phyloP scores from a whole-genome alignment of 1,284 basidiomycete species.

The Sanghuangporus sanghuang region DNA sequence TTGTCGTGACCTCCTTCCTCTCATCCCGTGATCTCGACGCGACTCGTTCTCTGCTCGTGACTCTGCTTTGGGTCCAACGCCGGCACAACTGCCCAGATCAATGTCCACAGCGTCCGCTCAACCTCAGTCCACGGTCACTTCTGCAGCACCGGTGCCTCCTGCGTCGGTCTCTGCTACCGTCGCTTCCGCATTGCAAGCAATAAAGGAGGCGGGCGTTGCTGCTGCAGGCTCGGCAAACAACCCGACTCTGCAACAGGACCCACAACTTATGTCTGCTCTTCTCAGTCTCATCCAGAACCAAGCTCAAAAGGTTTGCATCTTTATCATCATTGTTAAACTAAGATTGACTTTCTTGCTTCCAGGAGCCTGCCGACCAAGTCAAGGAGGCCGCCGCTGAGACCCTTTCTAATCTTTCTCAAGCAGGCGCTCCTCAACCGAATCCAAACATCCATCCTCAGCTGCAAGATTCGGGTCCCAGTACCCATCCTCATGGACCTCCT shows the following conservation, averaged over 20 bases:
- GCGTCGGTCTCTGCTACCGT: constrained; percentile 5
- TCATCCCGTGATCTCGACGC: constrained; percentile 15
- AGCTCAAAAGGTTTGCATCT: not conserved
- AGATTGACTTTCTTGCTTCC: not conserved
- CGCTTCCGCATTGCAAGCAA: constrained; percentile 7
- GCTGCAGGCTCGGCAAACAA: not conserved
- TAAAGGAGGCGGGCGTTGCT: constrained; percentile 10
- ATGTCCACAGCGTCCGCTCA: not conserved
- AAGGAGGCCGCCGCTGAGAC: constrained; percentile 62
- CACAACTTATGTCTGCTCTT: constrained; percentile 7
- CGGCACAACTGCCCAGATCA: not conserved
- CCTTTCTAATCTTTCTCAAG: constrained; percentile 57
- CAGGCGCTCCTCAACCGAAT: constrained; percentile 23
- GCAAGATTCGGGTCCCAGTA: constrained; percentile 17
- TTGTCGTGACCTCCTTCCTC: constrained; percentile 16
- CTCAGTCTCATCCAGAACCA: constrained; percentile 5
- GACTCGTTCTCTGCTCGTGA: not conserved
- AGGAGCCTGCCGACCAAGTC: constrained; percentile 34
- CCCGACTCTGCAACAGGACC: not conserved
- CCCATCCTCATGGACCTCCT: constrained; percentile 18
- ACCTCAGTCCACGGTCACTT: not conserved
- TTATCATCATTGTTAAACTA: not conserved
- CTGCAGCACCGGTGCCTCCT: not conserved
- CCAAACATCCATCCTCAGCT: constrained; percentile 18
- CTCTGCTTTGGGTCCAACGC: not conserved